Conservation (phyloP, 495 filamentous ascomycete genomes). For the Aspergillus wentii region DNA sequence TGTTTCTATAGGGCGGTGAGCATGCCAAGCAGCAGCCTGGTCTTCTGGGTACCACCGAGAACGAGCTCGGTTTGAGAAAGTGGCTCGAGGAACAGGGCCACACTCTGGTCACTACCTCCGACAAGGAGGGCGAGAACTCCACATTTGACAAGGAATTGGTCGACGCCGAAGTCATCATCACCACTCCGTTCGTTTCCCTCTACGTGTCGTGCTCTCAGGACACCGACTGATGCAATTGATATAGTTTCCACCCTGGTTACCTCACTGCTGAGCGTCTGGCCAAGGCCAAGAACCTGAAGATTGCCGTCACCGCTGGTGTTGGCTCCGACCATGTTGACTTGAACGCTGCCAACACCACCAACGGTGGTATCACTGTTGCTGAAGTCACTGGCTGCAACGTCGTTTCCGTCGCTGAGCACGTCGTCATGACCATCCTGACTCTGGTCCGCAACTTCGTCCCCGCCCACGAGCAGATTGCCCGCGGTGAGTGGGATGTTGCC, state of each 20-base stretch:
- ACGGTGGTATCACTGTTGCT: constrained; percentile 94
- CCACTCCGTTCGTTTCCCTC: constrained; percentile 72
- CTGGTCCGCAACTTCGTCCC: constrained; percentile 98
- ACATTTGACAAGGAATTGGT: constrained; percentile 92
- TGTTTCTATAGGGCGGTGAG: constrained; percentile 52
- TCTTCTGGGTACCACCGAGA: constrained; percentile 92
- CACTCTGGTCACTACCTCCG: constrained; percentile 92
- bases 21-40: constrained; percentile 73
- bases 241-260: constrained; percentile 97
- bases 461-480: constrained; percentile 86
- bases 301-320: constrained; percentile 94
- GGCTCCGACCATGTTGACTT: constrained; percentile 98
- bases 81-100: constrained; percentile 97
- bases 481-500: constrained; percentile 92
- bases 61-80: constrained; percentile 92
- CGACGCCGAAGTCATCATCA: constrained; percentile 98
- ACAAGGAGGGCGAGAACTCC: constrained; percentile 93
- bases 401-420: constrained; percentile 88
- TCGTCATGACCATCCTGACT: constrained; percentile 95
- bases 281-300: constrained; percentile 98
- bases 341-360: constrained; percentile 95
- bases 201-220: neutral
- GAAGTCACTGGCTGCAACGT: constrained; percentile 96
- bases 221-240: constrained; percentile 15
- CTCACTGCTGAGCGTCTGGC: constrained; percentile 93